Evolutionary conservation across 2,329 filamentous ascomycete species (phyloP).

Genomic region (Colletotrichum zoysiae): DNA sequence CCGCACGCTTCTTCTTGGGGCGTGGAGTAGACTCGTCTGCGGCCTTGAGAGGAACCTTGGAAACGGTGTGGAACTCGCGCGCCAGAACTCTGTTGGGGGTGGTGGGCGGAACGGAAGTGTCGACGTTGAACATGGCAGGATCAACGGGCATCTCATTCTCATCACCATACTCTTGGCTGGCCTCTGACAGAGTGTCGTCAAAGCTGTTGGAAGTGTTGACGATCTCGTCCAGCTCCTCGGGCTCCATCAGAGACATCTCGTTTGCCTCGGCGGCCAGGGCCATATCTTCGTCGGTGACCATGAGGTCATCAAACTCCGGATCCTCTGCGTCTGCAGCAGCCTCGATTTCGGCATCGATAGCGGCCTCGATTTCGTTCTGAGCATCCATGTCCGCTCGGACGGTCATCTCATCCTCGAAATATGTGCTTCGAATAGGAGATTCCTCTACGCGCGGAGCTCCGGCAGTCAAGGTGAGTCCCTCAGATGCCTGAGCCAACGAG

Average conservation of each 20-base stretch:
- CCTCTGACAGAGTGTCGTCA: slow-evolving; percentile 68
- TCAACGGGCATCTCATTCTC: slow-evolving; percentile 73
- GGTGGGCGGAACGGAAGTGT: slow-evolving; percentile 55
- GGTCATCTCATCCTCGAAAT: slow-evolving; percentile 74
- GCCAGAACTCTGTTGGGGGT: slow-evolving; percentile 68
- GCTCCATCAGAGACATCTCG: slow-evolving; percentile 69
- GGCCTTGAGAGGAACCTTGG: slow-evolving; percentile 81
- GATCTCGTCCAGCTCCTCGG: slow-evolving; percentile 54
- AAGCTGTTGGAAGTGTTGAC: slow-evolving; percentile 48
- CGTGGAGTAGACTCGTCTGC: slow-evolving; percentile 69
- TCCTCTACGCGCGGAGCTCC: slow-evolving; percentile 47
- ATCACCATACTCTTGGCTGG: slow-evolving; percentile 75
- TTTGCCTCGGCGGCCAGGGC: slow-evolving; percentile 70
- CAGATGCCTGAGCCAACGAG: slow-evolving; percentile 1
- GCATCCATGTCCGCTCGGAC: slow-evolving; percentile 53
- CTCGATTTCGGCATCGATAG: slow-evolving; percentile 52
- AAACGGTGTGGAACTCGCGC: slow-evolving; percentile 78
- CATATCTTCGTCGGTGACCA: slow-evolving; percentile 67
- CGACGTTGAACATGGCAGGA: slow-evolving; percentile 54
- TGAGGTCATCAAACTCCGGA: slow-evolving; percentile 59
- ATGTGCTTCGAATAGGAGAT: slow-evolving; percentile 61
- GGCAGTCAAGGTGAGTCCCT: background rate
- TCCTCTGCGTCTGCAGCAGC: slow-evolving; percentile 48
- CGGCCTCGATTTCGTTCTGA: slow-evolving; percentile 50
- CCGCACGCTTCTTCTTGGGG: slow-evolving; percentile 62